A percentile compares a stretch with the other conserved stretches of the same genome.
These are phyloP conservation scores for Dillenia suffruticosa DNA, from an alignment of 164 flowering plant species.

Conservation along the genomic window DNA sequence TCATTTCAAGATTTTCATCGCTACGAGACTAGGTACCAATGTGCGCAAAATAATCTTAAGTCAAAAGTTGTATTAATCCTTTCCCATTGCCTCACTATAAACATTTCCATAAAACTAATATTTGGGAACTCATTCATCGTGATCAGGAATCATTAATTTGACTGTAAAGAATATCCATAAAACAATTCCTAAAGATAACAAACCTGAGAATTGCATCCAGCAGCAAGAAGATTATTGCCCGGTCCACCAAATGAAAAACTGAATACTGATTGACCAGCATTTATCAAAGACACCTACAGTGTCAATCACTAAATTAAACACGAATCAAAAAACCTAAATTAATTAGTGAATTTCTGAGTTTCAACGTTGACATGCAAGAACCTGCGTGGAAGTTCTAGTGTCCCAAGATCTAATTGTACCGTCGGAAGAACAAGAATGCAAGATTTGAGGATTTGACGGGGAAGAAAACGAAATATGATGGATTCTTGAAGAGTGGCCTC, in stretches of 20 bases:
- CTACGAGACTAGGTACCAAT: too few species aligned
- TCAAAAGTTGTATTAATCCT: too few species aligned
- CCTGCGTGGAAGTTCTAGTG: conserved; percentile 70
- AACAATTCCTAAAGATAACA: neutral
- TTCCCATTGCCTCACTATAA: too few species aligned
- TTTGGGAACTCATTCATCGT: too few species aligned
- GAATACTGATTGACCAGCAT: conserved; percentile 70
- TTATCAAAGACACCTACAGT: conserved; percentile 57
- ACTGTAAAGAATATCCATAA: neutral
- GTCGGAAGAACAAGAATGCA: conserved; percentile 84
- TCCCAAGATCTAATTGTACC: conserved; percentile 89
- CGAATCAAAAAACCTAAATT: neutral
- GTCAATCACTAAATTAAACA: neutral
- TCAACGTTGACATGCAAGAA: conserved; percentile 4
- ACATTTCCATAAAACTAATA: too few species aligned
- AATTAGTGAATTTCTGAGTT: neutral
- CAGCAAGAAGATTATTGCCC: conserved; percentile 69
- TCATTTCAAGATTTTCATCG: too few species aligned
- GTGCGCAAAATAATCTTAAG: too few species aligned
- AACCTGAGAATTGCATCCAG: conserved; percentile 87
- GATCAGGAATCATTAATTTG: too few species aligned
- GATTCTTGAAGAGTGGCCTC: conserved; percentile 65
- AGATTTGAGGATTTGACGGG: conserved; percentile 41
- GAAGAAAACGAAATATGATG: conserved; percentile 59
- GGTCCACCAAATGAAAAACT: conserved; percentile 86